Conservation (phyloP, 2,329 filamentous ascomycete genomes). For the Hypoxylon sp. region DNA sequence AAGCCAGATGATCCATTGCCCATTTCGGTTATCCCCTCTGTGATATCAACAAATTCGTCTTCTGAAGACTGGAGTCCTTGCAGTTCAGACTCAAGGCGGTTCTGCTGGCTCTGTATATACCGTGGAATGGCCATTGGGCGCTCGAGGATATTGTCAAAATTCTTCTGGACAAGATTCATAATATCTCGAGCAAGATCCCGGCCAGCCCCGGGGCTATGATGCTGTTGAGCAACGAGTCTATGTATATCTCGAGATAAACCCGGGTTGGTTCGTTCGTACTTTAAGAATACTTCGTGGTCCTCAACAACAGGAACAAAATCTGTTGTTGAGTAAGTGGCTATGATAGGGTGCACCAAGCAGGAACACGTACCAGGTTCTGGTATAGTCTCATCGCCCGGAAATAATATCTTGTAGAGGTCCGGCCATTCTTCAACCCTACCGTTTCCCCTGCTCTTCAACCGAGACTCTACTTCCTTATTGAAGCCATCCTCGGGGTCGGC, state of each 20-base stretch:
- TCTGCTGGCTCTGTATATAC: background rate
- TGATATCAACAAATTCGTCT: constrained; percentile 1
- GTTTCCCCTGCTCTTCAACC: constrained; percentile 1
- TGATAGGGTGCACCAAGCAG: background rate
- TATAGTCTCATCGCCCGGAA: constrained; percentile 13
- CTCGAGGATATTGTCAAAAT: background rate
- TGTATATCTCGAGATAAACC: background rate
- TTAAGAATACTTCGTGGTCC: constrained; percentile 16
- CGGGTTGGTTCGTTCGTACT: background rate
- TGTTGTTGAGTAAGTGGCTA: constrained; percentile 4
- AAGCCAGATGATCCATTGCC: background rate
- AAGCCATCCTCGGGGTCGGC: constrained; percentile 33
- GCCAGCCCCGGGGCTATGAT: background rate
- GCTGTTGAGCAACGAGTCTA: background rate
- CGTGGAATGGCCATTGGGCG: background rate
- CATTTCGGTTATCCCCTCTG: background rate
- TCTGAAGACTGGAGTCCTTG: background rate
- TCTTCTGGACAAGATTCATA: background rate
- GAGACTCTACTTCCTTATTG: background rate
- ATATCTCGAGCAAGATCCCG: background rate
- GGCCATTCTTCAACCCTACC: constrained; percentile 11
- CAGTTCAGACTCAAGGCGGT: background rate
- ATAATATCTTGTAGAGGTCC: constrained; percentile 15
- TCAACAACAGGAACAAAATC: constrained; percentile 26
- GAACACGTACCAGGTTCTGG: constrained; percentile 17